phyloP scores from a whole-genome alignment of 2,329 filamentous ascomycete species.

The Hypoxylon sp. region DNA sequence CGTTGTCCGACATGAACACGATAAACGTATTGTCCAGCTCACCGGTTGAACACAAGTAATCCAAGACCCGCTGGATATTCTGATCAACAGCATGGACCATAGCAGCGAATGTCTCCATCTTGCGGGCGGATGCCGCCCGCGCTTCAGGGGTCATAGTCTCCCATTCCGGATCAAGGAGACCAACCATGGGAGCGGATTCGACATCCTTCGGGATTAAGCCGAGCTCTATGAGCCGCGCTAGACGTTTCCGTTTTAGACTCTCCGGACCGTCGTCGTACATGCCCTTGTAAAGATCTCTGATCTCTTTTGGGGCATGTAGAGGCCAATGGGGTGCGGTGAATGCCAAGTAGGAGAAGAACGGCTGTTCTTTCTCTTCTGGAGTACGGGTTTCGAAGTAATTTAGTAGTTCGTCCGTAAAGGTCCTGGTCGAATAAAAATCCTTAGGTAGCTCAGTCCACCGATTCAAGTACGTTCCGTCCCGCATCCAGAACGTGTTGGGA shows the following conservation, averaged over 20 bases:
- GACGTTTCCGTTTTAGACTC: constrained; percentile 62
- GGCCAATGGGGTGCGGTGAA: constrained; percentile 76
- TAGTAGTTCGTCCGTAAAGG: constrained; percentile 37
- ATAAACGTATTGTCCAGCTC: constrained; percentile 56
- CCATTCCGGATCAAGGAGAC: constrained; percentile 41
- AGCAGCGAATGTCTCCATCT: constrained; percentile 66
- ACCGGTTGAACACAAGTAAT: constrained; percentile 67
- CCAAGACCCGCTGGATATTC: constrained; percentile 67
- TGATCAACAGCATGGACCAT: constrained; percentile 71
- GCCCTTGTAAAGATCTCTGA: constrained; percentile 69
- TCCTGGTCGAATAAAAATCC: constrained; percentile 42
- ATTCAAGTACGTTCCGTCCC: constrained; percentile 41
- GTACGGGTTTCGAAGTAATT: constrained; percentile 42
- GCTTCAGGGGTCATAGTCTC: constrained; percentile 44
- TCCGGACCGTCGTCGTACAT: constrained; percentile 73
- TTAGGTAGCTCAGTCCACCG: constrained; percentile 41
- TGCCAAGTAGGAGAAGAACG: constrained; percentile 73
- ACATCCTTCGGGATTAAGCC: constrained; percentile 50
- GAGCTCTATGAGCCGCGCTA: constrained; percentile 54
- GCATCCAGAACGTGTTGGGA: constrained; percentile 40
- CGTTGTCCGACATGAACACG: constrained; percentile 68
- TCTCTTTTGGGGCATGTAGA: constrained; percentile 68
- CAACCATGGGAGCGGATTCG: constrained; percentile 45
- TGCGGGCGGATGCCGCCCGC: constrained; percentile 47
- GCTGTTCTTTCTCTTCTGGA: constrained; percentile 52